Evolutionary conservation across 1,284 basidiomycete species (phyloP).

Genomic region (Naganishia sp.): DNA sequence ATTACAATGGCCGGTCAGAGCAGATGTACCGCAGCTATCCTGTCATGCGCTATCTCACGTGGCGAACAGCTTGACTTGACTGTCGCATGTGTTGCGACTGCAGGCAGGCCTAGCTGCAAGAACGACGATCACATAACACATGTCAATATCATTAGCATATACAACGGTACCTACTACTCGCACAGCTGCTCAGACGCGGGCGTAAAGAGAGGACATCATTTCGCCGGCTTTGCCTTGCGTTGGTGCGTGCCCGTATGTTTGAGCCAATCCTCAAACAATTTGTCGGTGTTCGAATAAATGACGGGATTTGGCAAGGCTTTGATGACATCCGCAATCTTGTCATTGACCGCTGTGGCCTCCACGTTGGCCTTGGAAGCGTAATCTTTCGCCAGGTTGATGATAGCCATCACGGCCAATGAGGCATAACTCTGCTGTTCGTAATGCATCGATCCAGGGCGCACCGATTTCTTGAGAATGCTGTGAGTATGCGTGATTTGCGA

Average conservation of each 20-base stretch:
- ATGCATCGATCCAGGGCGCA: conserved; percentile 73
- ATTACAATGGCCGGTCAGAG: too few species aligned
- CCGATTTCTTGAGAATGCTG: conserved; percentile 58
- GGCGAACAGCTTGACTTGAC: too few species aligned
- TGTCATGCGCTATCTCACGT: too few species aligned
- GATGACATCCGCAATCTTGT: conserved; percentile 82
- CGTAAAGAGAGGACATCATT: not conserved
- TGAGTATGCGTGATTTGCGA: conserved; percentile 57
- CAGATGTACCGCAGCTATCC: too few species aligned
- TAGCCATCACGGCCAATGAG: conserved; percentile 82
- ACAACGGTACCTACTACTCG: too few species aligned
- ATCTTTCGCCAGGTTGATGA: conserved; percentile 79
- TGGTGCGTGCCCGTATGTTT: not conserved
- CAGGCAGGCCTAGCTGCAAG: too few species aligned
- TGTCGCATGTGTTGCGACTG: too few species aligned
- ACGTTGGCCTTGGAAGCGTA: conserved; percentile 72
- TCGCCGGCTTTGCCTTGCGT: conserved; percentile 10
- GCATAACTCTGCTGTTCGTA: conserved; percentile 88
- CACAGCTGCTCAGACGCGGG: too few species aligned
- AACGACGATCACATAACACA: too few species aligned
- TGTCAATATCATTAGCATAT: too few species aligned
- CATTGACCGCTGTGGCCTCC: conserved; percentile 70
- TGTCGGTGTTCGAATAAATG: conserved; percentile 83
- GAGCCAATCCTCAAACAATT: conserved; percentile 74
- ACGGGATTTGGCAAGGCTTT: conserved; percentile 78